Evolutionary conservation across 2,329 filamentous ascomycete species (phyloP).

Genomic region (Colletotrichum somersetense): DNA sequence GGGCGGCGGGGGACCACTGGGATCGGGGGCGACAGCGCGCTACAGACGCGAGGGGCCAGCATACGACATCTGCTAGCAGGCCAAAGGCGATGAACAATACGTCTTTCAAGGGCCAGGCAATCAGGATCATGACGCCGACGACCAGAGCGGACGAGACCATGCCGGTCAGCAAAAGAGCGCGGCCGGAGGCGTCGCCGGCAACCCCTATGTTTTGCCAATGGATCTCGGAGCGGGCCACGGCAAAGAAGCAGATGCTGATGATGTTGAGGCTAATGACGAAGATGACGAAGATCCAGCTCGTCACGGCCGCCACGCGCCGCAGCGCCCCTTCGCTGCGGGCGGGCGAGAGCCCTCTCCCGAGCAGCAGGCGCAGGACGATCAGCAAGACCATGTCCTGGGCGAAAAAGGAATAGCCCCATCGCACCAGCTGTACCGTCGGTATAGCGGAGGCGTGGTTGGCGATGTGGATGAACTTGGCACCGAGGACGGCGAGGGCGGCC

Average conservation of each 20-base stretch:
- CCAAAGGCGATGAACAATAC: neutral
- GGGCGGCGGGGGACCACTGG: neutral
- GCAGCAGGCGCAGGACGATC: conserved; percentile 49
- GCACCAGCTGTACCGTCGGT: conserved; percentile 47
- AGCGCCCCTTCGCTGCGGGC: conserved; percentile 1
- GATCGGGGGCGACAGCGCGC: neutral
- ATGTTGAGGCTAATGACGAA: conserved; percentile 7
- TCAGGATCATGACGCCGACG: neutral
- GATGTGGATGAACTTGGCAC: conserved; percentile 51
- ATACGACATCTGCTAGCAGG: neutral
- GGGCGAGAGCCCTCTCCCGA: conserved; percentile 45
- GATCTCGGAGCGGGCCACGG: conserved; percentile 51
- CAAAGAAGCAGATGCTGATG: conserved; percentile 47
- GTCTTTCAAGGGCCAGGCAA: conserved; percentile 4
- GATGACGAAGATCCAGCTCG: neutral
- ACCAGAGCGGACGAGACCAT: conserved; percentile 45
- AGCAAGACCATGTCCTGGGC: conserved; percentile 51
- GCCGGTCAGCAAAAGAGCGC: conserved; percentile 49
- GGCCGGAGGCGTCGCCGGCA: conserved; percentile 48
- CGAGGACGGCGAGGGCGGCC: conserved; percentile 48
- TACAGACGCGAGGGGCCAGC: neutral
- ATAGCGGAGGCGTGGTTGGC: conserved; percentile 50
- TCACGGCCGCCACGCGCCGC: neutral
- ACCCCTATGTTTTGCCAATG: conserved; percentile 52
- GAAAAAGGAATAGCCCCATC: conserved; percentile 53